Conservation (phyloP, 257 asterid species). For the Nicotiana otophora region DNA sequence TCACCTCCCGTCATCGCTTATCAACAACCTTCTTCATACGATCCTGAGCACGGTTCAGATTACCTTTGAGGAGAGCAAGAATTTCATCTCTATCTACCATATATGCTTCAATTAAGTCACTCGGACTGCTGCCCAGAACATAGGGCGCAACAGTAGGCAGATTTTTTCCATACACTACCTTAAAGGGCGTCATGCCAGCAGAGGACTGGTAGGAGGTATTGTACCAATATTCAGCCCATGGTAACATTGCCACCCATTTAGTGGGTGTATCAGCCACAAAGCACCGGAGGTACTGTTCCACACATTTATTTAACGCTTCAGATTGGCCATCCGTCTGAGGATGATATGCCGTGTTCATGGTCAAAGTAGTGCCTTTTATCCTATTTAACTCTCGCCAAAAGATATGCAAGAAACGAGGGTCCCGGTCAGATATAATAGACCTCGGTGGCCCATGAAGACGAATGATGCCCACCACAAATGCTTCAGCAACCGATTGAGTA, state of each 20-base stretch:
- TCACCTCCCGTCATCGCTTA: too few relatives aligned
- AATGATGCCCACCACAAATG: background rate
- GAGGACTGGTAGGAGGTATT: background rate
- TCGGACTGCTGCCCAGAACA: background rate
- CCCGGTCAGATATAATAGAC: background rate
- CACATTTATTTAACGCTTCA: too few relatives aligned
- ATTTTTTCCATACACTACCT: too few relatives aligned
- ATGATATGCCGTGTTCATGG: too few relatives aligned
- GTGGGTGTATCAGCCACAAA: background rate
- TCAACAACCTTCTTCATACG: too few relatives aligned
- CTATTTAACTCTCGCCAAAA: background rate
- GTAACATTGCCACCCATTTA: background rate
- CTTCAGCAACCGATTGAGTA: background rate
- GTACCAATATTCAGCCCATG: background rate
- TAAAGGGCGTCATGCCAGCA: background rate
- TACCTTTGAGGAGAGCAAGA: too few relatives aligned
- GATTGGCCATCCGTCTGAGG: too few relatives aligned
- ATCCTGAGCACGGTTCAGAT: too few relatives aligned
- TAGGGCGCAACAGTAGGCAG: background rate
- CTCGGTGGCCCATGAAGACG: slow-evolving; percentile 1
- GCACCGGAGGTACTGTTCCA: too few relatives aligned
- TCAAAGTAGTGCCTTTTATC: too few relatives aligned
- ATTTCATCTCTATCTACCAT: too few relatives aligned
- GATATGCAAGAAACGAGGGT: background rate
- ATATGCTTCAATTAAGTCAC: too few relatives aligned